Base-by-base conservation (phyloP, 345 rosid species). In the Lumnitzera racemosa region DNA sequence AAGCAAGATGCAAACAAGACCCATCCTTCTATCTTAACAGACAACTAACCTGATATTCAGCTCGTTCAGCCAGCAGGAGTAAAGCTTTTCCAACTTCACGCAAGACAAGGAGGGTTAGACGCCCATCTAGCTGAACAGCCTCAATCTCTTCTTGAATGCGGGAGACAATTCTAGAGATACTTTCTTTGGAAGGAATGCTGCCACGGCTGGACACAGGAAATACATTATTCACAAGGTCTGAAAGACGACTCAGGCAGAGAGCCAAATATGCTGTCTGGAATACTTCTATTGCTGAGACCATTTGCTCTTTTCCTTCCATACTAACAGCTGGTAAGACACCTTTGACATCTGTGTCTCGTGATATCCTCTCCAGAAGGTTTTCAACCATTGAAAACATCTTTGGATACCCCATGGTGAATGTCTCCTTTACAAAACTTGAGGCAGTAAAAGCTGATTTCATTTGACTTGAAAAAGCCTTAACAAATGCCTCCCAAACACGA, bases 401-500 rank as follows among this genome's bases (percentile, higher is more conserved):
- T 10, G 99, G 99, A 60, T 95, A 95, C 52, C 97, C 99, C 62
- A 63, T 72, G 3, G 98, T 88, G 68, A 95, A 88, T 67, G 86
- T 83, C 66, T 95, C 98, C 76, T 90, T 95, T 12, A 95, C 98
- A 77, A 88, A 95, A 76, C 96, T 95, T 67, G 99, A 95, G 43
- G 97, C 96, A 46, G 95, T 88, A 74, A 80, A 95, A 61, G 96
- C 90, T 66, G 97, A 86, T 70, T 90, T 95, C 95, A 95, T 88
- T 69, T 90, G 99, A 66, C 62, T 81, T 13, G 95, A 82, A 83
- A 90, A 90, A 23, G 91, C 88, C 72, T 90, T 90, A 72, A 90
- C 91, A 67, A 90, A 70, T 49, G 96, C 95, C 70, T 88, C 99
- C 99, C 99, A 95, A 47, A 95, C 95, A 65, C 95, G 77, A 67